Evolutionary conservation across 2,329 filamentous ascomycete species (phyloP).

Genomic region (Trichoderma hamatum): DNA sequence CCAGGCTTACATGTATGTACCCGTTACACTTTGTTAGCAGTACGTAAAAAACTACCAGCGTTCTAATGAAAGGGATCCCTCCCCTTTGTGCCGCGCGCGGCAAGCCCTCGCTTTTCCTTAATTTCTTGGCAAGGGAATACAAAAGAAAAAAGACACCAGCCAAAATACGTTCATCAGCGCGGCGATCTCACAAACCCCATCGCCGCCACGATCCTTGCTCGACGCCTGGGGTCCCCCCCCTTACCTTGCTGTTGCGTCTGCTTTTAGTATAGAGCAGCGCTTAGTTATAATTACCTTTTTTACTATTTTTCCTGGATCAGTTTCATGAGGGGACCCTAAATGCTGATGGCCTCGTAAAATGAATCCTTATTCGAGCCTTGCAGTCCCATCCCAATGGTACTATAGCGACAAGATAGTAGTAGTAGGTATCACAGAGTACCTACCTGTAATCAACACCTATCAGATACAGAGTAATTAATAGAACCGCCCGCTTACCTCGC

Average conservation of each 20-base stretch:
- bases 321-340: slow-evolving; percentile 3
- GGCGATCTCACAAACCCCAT: background rate
- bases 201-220: slow-evolving; percentile 2
- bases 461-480: background rate
- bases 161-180: background rate
- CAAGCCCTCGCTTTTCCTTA: slow-evolving; percentile 1
- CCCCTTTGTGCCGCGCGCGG: background rate
- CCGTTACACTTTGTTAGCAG: background rate
- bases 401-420: background rate
- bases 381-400: background rate
- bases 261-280: background rate
- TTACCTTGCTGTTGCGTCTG: background rate
- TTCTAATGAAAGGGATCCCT: background rate
- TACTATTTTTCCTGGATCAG: background rate
- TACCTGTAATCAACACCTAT: background rate
- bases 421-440: no score
- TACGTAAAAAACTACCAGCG: no score
- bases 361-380: background rate
- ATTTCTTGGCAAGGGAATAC: slow-evolving; percentile 15
- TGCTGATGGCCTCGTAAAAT: slow-evolving; percentile 3
- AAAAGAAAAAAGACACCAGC: background rate
- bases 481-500: background rate
- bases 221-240: background rate
- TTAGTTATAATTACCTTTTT: background rate
- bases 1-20: background rate